A percentile compares a stretch with the other conserved stretches of the same genome.
These are phyloP conservation scores for Penicillium freii DNA, from an alignment of 2,329 filamentous ascomycete species.

Conservation along the genomic window DNA sequence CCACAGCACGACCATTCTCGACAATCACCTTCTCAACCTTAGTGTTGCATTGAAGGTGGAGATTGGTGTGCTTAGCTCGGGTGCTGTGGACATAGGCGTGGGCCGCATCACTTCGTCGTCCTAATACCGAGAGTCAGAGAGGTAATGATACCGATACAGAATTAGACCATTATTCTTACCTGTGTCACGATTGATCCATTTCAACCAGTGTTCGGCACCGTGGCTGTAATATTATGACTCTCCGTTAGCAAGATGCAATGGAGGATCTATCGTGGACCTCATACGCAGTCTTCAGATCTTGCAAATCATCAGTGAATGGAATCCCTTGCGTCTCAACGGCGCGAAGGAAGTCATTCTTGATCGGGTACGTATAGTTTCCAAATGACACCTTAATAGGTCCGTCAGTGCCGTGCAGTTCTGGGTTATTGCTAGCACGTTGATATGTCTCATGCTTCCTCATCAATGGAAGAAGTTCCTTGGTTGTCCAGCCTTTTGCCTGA, in stretches of 20 bases:
- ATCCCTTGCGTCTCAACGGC: constrained; percentile 72
- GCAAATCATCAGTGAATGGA: constrained; percentile 70
- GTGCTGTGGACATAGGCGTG: constrained; percentile 78
- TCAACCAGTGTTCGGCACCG: constrained; percentile 78
- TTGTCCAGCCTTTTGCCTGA: constrained; percentile 75
- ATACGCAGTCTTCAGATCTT: constrained; percentile 59
- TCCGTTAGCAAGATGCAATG: background rate
- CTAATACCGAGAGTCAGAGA: constrained; percentile 48
- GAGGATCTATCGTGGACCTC: background rate
- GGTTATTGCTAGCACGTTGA: constrained; percentile 63
- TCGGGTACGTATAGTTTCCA: constrained; percentile 75
- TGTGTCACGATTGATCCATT: constrained; percentile 71
- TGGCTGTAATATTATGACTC: constrained; percentile 37
- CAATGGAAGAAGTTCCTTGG: constrained; percentile 69
- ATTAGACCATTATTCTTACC: constrained; percentile 38
- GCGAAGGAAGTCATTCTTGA: constrained; percentile 77
- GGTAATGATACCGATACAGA: background rate
- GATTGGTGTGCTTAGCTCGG: constrained; percentile 65
- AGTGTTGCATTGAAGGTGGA: constrained; percentile 72
- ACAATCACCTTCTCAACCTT: constrained; percentile 76
- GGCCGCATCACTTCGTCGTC: constrained; percentile 72
- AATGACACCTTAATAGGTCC: constrained; percentile 82
- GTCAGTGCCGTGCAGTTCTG: constrained; percentile 68
- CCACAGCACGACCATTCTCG: constrained; percentile 69
- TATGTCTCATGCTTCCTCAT: constrained; percentile 83